Conservation (phyloP, 805 yeast species). For the Wickerhamia fluorescens region DNA sequence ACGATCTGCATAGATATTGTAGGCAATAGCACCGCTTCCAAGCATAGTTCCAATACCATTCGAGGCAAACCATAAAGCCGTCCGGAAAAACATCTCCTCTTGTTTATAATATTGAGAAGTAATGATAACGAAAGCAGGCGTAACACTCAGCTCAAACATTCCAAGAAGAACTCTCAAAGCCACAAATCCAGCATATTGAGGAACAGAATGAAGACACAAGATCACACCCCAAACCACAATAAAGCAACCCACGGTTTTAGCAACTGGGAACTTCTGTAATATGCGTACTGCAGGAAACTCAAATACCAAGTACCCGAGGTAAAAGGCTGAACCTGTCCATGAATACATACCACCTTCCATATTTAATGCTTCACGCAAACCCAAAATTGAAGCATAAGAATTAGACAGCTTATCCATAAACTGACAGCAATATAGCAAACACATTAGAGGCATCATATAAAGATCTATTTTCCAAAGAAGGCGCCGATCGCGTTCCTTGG, state of each 20-base stretch:
- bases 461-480: constrained; percentile 45
- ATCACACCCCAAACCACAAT: constrained; percentile 58
- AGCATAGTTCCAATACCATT: constrained; percentile 35
- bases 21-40: constrained; percentile 46
- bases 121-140: constrained; percentile 35
- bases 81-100: constrained; percentile 29
- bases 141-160: constrained; percentile 31
- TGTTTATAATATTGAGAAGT: constrained; percentile 28
- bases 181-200: constrained; percentile 35
- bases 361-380: constrained; percentile 36
- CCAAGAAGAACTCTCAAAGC: constrained; percentile 33
- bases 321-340: constrained; percentile 38
- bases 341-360: constrained; percentile 39
- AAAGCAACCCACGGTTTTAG: constrained; percentile 41
- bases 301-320: constrained; percentile 55
- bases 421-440: constrained; percentile 43
- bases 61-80: constrained; percentile 30
- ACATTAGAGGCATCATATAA: constrained; percentile 44
- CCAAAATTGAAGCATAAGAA: constrained; percentile 48
- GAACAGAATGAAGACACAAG: constrained; percentile 47
- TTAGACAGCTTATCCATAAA: constrained; percentile 54
- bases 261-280: constrained; percentile 52
- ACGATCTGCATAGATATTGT: constrained; percentile 25
- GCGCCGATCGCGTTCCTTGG: constrained; percentile 25
- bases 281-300: constrained; percentile 42